phyloP scores from a whole-genome alignment of 257 asterid species.

The Solanum virginianum region DNA sequence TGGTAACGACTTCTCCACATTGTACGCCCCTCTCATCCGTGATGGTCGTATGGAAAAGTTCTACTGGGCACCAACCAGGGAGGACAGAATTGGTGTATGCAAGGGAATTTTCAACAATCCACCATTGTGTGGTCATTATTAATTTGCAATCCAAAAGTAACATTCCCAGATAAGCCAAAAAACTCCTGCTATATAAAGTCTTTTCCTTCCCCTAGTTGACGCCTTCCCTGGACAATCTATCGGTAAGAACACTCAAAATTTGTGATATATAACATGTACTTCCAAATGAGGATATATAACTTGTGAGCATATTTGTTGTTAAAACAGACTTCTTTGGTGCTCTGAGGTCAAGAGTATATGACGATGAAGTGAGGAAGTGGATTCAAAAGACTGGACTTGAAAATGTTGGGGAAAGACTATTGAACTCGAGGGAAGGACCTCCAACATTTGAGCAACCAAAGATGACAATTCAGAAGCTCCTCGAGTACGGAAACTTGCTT shows the following conservation, averaged over 20 bases:
- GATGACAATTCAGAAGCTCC: constrained; percentile 59
- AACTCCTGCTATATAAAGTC: no score
- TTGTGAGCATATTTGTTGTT: neutral
- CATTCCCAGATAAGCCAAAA: no score
- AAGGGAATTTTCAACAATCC: no score
- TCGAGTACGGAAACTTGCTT: constrained; percentile 68
- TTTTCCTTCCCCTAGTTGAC: no score
- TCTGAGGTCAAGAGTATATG: constrained; percentile 79
- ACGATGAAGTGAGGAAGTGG: constrained; percentile 72
- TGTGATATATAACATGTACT: neutral
- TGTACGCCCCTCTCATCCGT: constrained; percentile 84
- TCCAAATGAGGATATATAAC: neutral
- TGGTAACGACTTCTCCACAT: constrained; percentile 77
- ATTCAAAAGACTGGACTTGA: constrained; percentile 41
- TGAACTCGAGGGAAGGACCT: constrained; percentile 75
- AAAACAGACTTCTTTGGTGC: constrained; percentile 79
- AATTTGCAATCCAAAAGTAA: no score
- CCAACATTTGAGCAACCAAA: constrained; percentile 62
- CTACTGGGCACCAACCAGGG: constrained; percentile 93
- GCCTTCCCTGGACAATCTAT: constrained; percentile 87
- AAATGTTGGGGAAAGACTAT: constrained; percentile 39
- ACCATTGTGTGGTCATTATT: no score
- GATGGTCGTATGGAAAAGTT: constrained; percentile 97
- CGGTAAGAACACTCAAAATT: constrained; percentile 20
- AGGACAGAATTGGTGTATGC: constrained; percentile 77